Conservation (phyloP, 2,329 filamentous ascomycete species). For the Fusarium sp. region DNA sequence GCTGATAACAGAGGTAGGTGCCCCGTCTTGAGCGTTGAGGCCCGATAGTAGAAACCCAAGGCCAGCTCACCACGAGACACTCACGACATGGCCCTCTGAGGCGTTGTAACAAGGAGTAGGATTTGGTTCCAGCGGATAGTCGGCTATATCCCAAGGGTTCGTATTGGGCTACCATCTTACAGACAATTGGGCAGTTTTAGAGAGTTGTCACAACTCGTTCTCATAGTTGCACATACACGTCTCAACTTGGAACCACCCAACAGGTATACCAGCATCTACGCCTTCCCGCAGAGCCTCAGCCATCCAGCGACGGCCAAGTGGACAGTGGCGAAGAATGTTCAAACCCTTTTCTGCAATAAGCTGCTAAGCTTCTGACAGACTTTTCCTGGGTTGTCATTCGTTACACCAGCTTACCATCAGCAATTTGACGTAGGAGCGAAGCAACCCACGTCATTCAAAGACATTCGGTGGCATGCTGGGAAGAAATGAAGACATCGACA, state of each 20-base stretch:
- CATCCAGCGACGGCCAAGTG: slow-evolving; percentile 35
- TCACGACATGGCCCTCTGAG: slow-evolving; percentile 4
- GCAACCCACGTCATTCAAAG: slow-evolving; percentile 2
- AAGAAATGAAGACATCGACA: background rate
- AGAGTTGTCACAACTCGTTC: background rate
- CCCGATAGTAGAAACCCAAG: slow-evolving; percentile 28
- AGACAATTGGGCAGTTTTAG: background rate
- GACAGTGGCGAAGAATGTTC: slow-evolving; percentile 24
- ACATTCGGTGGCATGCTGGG: background rate
- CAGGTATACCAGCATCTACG: slow-evolving; percentile 12
- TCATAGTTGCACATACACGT: slow-evolving; percentile 28
- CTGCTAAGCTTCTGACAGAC: background rate
- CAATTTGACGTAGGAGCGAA: background rate
- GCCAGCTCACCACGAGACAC: slow-evolving; percentile 31
- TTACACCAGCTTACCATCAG: background rate
- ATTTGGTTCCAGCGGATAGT: background rate
- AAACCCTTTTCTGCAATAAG: background rate
- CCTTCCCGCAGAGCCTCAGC: slow-evolving; percentile 41
- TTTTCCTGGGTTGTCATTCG: background rate
- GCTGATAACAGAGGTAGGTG: slow-evolving; percentile 25
- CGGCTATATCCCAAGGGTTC: background rate
- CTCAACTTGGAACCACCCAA: slow-evolving; percentile 36
- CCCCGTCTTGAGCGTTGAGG: slow-evolving; percentile 39
- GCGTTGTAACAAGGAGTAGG: background rate
- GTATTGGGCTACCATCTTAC: background rate